Evolutionary conservation across 371 early-diverging fungal species (phyloP).

Genomic region (Mortierella sp.): DNA sequence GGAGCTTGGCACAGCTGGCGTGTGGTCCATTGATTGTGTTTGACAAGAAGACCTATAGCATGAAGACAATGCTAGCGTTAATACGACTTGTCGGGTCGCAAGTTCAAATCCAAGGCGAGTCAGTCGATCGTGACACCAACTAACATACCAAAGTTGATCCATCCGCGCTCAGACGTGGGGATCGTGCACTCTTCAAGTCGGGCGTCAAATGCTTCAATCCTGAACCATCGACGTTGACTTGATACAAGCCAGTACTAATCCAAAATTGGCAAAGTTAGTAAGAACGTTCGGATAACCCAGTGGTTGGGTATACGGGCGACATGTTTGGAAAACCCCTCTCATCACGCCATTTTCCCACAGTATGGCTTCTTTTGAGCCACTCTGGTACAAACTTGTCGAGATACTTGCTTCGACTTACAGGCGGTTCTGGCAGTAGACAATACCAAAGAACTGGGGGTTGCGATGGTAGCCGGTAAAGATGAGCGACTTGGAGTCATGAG

Average conservation of each 20-base stretch:
- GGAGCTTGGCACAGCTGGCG: slow-evolving; percentile 61
- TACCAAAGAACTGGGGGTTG: slow-evolving; percentile 61
- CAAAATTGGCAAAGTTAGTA: background rate
- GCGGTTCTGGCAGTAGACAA: slow-evolving; percentile 70
- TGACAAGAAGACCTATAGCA: slow-evolving; percentile 62
- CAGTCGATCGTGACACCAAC: too few relatives aligned
- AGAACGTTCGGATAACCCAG: background rate
- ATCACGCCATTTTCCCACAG: slow-evolving; percentile 13
- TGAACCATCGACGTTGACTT: slow-evolving; percentile 58
- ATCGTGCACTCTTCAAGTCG: slow-evolving; percentile 60
- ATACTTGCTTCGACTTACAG: slow-evolving; percentile 30
- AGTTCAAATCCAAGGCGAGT: background rate
- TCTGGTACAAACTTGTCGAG: background rate
- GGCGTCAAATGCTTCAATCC: slow-evolving; percentile 45
- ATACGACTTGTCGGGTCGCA: background rate
- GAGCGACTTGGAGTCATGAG: slow-evolving; percentile 53
- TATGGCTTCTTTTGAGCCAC: background rate
- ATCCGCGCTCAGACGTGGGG: slow-evolving; percentile 65
- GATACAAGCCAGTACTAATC: slow-evolving; percentile 56
- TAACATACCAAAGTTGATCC: slow-evolving; percentile 48
- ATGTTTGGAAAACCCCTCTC: background rate
- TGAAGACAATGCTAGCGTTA: background rate
- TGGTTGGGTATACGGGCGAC: background rate
- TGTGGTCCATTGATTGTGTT: slow-evolving; percentile 72
- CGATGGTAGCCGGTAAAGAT: slow-evolving; percentile 69